phyloP scores from a whole-genome alignment of 1,139 yeast species.

The Scheffersomyces illinoinensis region DNA sequence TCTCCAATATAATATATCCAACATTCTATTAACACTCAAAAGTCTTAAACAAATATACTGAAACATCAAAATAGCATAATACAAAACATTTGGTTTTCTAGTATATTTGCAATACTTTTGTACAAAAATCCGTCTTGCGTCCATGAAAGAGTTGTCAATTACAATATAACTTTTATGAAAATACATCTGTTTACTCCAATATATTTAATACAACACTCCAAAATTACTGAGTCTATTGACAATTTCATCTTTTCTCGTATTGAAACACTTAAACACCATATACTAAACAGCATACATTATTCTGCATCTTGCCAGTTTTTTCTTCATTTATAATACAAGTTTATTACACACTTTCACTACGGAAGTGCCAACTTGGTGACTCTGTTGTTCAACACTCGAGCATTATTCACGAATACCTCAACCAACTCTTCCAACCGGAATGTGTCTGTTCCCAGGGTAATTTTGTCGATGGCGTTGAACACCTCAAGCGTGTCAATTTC shows the following conservation, averaged over 20 bases:
- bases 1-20: too few relatives aligned
- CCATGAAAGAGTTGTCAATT: too few relatives aligned
- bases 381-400: slow-evolving; percentile 50
- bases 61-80: too few relatives aligned
- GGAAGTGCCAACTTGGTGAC: slow-evolving; percentile 41
- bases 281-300: not conserved
- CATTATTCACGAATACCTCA: slow-evolving; percentile 72
- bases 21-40: too few relatives aligned
- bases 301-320: not conserved
- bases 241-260: not conserved
- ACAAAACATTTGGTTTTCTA: too few relatives aligned
- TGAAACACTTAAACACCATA: not conserved
- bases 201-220: too few relatives aligned
- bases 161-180: too few relatives aligned
- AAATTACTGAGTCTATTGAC: not conserved
- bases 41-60: too few relatives aligned
- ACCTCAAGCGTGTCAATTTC: slow-evolving; percentile 72
- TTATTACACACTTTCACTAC: not conserved
- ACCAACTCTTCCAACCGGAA: slow-evolving; percentile 69
- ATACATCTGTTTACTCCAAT: too few relatives aligned
- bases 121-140: too few relatives aligned
- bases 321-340: not conserved
- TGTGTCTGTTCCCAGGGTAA: slow-evolving; percentile 51
- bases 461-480: slow-evolving; percentile 59
- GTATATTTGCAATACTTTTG: too few relatives aligned